Evolutionary conservation across 768 basidiomycete genomes (phyloP).

Genomic region (Rhodotorula kratochvilovae): DNA sequence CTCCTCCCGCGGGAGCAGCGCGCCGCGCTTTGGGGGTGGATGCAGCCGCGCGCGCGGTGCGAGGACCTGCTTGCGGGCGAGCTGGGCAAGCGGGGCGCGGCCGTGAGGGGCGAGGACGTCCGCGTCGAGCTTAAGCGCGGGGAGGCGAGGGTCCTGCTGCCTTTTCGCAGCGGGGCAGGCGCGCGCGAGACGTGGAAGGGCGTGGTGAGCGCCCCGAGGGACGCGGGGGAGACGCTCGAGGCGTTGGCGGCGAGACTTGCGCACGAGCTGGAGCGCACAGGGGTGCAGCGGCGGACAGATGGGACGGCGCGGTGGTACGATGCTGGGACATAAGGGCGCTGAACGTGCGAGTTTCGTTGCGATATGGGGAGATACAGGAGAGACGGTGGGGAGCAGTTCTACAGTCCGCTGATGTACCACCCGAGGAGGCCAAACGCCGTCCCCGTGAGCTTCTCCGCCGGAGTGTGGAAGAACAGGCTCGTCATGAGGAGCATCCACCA

Average conservation of each 20-base stretch:
- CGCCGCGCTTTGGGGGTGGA: slow-evolving; percentile 8
- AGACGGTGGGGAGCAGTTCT: background rate
- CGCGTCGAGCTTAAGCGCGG: slow-evolving; percentile 16
- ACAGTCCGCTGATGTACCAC: slow-evolving; percentile 28
- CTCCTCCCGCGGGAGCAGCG: slow-evolving; percentile 1
- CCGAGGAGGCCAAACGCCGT: slow-evolving; percentile 48
- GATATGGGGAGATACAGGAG: background rate
- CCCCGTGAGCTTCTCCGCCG: slow-evolving; percentile 79
- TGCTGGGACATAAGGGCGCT: too few species aligned
- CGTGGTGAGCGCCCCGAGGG: background rate
- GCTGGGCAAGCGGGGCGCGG: background rate
- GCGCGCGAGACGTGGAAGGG: background rate
- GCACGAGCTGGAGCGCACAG: background rate
- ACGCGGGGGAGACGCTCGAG: background rate
- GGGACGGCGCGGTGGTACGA: background rate
- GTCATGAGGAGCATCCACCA: slow-evolving; percentile 73
- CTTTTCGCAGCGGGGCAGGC: background rate
- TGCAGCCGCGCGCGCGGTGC: slow-evolving; percentile 17
- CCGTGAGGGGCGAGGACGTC: slow-evolving; percentile 3
- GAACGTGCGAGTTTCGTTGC: too few species aligned
- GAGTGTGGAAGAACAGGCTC: slow-evolving; percentile 83
- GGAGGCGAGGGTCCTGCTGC: slow-evolving; percentile 1
- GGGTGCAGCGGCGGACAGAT: background rate
- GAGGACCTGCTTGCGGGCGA: slow-evolving; percentile 19
- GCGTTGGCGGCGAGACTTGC: background rate